These are phyloP conservation scores for Diaporthe destruens DNA, from an alignment of 2,329 filamentous ascomycete genomes.

Conservation along the genomic window DNA sequence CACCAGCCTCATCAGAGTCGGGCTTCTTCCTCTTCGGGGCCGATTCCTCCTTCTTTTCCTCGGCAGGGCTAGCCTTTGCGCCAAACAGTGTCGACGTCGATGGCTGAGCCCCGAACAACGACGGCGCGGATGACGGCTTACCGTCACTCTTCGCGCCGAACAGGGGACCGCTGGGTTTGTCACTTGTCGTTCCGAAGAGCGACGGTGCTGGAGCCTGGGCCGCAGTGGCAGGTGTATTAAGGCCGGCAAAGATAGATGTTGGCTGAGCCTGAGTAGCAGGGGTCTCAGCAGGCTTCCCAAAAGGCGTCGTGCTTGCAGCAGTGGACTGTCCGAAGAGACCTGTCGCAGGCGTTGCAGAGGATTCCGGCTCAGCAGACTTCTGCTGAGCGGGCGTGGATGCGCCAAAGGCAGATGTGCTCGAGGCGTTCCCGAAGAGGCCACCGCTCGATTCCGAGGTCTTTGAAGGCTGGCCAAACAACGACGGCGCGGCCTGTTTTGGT, in stretches of 20 bases:
- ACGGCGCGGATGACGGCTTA: conserved; percentile 24
- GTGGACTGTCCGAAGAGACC: conserved; percentile 38
- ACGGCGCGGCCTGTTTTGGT: conserved; percentile 39
- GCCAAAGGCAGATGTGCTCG: conserved; percentile 37
- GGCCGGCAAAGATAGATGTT: conserved; percentile 52
- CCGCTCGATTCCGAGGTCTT: conserved; percentile 36
- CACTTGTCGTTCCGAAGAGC: conserved; percentile 42
- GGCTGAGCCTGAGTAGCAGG: conserved; percentile 47
- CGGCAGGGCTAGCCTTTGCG: conserved; percentile 8
- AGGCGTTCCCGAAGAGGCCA: conserved; percentile 41
- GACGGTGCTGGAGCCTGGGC: conserved; percentile 47
- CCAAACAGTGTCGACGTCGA: conserved; percentile 39
- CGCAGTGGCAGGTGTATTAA: conserved; percentile 26
- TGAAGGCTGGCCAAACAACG: conserved; percentile 38
- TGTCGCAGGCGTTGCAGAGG: conserved; percentile 44
- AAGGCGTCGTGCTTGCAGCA: conserved; percentile 37
- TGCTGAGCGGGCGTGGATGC: conserved; percentile 30
- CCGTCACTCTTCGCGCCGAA: conserved; percentile 37
- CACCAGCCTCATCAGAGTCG: conserved; percentile 33
- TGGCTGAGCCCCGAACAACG: conserved; percentile 38
- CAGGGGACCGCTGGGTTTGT: conserved; percentile 38
- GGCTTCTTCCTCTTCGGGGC: conserved; percentile 39
- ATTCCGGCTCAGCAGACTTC: conserved; percentile 43
- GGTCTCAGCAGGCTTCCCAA: conserved; percentile 50
- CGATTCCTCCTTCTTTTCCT: conserved; percentile 38